Evolutionary conservation across 768 basidiomycete species (phyloP).

Genomic region (Hericium erinaceus): DNA sequence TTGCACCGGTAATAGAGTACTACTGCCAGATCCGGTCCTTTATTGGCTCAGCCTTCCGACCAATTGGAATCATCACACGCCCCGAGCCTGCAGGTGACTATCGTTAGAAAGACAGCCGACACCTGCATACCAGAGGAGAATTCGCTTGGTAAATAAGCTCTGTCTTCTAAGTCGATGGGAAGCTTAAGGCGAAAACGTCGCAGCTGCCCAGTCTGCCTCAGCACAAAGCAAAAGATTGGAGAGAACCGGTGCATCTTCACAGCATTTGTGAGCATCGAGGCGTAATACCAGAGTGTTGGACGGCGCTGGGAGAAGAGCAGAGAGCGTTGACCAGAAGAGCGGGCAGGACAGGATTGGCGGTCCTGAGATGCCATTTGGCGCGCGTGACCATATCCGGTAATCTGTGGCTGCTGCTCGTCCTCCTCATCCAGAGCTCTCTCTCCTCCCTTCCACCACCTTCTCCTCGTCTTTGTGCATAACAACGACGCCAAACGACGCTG

Average conservation of each 20-base stretch:
- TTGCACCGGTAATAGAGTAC: not conserved
- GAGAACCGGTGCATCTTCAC: not conserved
- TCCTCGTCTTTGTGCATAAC: not conserved
- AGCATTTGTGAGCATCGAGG: not conserved
- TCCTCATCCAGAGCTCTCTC: not conserved
- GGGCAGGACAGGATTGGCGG: not conserved
- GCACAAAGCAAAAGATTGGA: not conserved
- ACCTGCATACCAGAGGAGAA: not conserved
- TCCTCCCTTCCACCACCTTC: not conserved
- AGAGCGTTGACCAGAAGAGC: not conserved
- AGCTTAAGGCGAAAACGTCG: not conserved
- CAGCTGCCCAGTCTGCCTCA: not conserved
- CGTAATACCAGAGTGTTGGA: not conserved
- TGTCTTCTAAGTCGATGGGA: not conserved
- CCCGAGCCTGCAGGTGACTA: not conserved
- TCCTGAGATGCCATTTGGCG: not conserved
- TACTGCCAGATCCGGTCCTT: not conserved
- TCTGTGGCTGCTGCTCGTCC: not conserved
- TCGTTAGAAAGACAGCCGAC: not conserved
- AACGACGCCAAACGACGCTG: not conserved
- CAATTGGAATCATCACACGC: not conserved
- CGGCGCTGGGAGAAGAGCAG: not conserved
- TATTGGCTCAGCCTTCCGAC: slow-evolving; percentile 1
- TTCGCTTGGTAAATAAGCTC: not conserved
- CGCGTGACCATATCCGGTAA: not conserved